phyloP scores from a whole-genome alignment of 2,329 filamentous ascomycete species.

The Penicillium sp. region DNA sequence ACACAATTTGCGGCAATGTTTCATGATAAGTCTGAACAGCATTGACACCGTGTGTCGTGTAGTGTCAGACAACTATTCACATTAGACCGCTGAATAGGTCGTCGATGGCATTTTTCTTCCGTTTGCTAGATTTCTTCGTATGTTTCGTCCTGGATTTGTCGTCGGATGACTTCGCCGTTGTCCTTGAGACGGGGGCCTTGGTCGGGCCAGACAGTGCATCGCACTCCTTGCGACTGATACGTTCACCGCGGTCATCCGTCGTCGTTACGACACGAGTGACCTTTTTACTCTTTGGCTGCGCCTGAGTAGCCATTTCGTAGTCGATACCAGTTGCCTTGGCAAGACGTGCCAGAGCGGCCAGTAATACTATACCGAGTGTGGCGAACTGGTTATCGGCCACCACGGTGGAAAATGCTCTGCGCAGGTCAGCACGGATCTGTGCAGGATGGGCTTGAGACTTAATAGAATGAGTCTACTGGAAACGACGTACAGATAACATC shows the following conservation, averaged over 20 bases:
- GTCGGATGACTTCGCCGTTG: conserved; percentile 7
- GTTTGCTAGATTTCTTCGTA: conserved; percentile 49
- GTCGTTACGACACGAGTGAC: neutral
- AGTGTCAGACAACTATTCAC: conserved; percentile 27
- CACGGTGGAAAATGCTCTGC: conserved; percentile 62
- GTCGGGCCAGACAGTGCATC: neutral
- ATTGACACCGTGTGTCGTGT: neutral
- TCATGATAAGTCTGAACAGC: neutral
- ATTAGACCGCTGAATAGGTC: conserved; percentile 66
- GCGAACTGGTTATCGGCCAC: conserved; percentile 72
- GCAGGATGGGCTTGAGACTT: neutral
- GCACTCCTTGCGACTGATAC: conserved; percentile 16
- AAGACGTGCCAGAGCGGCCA: conserved; percentile 63
- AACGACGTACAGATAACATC: conserved; percentile 41
- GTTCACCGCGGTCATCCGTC: conserved; percentile 26
- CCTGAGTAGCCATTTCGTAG: conserved; percentile 18
- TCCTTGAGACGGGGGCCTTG: neutral
- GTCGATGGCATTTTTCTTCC: conserved; percentile 66
- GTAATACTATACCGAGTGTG: conserved; percentile 65
- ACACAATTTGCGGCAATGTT: neutral
- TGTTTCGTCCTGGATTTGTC: conserved; percentile 6
- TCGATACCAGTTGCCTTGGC: conserved; percentile 44
- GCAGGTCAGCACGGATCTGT: conserved; percentile 5
- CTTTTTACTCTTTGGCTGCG: neutral
- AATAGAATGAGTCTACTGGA: neutral